Percentiles rank a stretch among this genome's conserved stretches.
Evolutionary conservation across 345 rosid species (phyloP).

Genomic region (Brassica nigra): DNA sequence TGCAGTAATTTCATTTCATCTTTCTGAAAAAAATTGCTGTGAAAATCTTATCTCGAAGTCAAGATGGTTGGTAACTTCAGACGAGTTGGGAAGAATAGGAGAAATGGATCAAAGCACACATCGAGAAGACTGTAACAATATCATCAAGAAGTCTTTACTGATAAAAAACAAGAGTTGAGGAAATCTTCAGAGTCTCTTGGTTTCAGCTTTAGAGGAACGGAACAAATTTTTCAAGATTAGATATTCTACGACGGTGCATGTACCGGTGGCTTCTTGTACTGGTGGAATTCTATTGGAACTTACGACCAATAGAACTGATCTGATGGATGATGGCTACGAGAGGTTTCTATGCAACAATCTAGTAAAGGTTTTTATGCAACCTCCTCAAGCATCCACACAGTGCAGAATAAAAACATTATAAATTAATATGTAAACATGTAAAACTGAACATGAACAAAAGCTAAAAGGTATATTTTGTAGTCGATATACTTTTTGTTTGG

Average conservation of each 20-base stretch:
- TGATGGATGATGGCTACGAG: constrained; percentile 59
- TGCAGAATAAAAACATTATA: constrained; percentile 32
- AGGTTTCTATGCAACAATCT: constrained; percentile 61
- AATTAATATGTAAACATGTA: not conserved
- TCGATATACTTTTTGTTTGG: not conserved
- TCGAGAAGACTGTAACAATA: too few relatives aligned
- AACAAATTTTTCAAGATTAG: constrained; percentile 51
- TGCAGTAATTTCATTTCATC: not conserved
- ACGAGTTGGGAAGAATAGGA: not conserved
- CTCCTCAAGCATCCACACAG: constrained; percentile 33
- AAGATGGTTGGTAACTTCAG: not conserved
- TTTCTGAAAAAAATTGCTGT: not conserved
- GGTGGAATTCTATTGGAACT: constrained; percentile 85
- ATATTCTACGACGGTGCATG: constrained; percentile 51
- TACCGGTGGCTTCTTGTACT: constrained; percentile 45
- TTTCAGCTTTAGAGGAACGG: constrained; percentile 52
- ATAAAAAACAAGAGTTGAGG: constrained; percentile 59
- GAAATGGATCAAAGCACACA: too few relatives aligned
- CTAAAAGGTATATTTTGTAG: not conserved
- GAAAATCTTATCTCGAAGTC: not conserved
- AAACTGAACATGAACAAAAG: not conserved
- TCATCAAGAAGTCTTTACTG: constrained; percentile 51
- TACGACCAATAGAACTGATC: constrained; percentile 49
- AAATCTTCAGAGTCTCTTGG: constrained; percentile 51
- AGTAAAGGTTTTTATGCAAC: constrained; percentile 14